These are phyloP conservation scores for Aspergillus hiratsukae DNA, from an alignment of 2,329 filamentous ascomycete species.

Conservation along the genomic window DNA sequence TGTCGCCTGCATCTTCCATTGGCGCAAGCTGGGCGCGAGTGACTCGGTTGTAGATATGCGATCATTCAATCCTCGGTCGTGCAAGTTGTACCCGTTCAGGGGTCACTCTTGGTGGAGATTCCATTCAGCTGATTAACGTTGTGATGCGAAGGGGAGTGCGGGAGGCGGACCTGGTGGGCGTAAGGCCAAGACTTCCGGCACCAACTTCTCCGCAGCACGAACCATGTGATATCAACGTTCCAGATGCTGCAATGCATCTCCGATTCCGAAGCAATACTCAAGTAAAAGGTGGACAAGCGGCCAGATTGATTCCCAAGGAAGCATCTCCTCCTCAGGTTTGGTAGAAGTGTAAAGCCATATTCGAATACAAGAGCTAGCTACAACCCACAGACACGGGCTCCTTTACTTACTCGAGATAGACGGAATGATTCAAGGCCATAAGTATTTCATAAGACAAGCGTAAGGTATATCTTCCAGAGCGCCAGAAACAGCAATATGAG, in stretches of 20 bases:
- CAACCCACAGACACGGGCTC: not conserved
- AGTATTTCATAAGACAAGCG: conserved; percentile 8
- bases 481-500: conserved; percentile 11
- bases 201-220: not conserved
- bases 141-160: not conserved
- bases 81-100: conserved; percentile 1
- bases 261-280: not conserved
- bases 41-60: conserved; percentile 18
- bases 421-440: not conserved
- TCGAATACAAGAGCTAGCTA: not conserved
- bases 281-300: not conserved
- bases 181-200: not conserved
- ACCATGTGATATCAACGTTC: not conserved
- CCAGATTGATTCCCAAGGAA: not conserved
- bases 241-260: not conserved
- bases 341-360: not conserved
- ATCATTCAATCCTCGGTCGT: conserved; percentile 16
- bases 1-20: conserved; percentile 35
- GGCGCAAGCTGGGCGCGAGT: conserved; percentile 20
- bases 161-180: not conserved
- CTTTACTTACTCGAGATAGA: not conserved
- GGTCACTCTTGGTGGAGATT: not conserved
- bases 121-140: not conserved
- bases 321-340: not conserved
- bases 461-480: conserved; percentile 27